Percentiles rank a stretch among this genome's conserved stretches.
These are phyloP conservation scores for Sphagnum tenellum DNA, from an alignment of 225 moss, liverwort and hornwort species.

Conservation along the genomic window DNA sequence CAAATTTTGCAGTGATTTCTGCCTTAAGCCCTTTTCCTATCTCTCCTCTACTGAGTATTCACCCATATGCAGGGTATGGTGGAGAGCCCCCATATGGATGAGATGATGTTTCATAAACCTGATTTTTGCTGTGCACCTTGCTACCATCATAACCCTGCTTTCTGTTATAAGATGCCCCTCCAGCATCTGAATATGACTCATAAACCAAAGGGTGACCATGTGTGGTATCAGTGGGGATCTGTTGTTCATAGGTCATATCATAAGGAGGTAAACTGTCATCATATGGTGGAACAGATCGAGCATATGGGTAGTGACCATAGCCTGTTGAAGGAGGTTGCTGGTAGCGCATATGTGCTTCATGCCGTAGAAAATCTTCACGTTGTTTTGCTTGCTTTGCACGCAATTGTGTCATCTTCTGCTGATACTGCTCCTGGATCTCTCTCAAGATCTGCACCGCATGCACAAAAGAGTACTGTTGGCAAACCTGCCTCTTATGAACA, in stretches of 20 bases:
- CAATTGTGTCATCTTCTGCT: constrained; percentile 80
- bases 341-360: constrained; percentile 77
- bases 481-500: too few species aligned
- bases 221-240: constrained; percentile 22
- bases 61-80: constrained; percentile 40
- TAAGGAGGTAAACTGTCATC: constrained; percentile 32
- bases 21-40: neutral
- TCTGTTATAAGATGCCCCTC: constrained; percentile 21
- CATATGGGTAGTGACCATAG: constrained; percentile 40
- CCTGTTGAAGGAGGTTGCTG: constrained; percentile 54
- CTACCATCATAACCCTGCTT: constrained; percentile 35
- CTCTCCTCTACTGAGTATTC: constrained; percentile 7
- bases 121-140: constrained; percentile 28
- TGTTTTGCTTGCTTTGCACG: constrained; percentile 85
- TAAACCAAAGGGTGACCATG: constrained; percentile 25
- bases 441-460: constrained; percentile 65
- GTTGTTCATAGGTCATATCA: constrained; percentile 44
- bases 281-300: constrained; percentile 28
- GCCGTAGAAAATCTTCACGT: constrained; percentile 82
- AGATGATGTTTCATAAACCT: constrained; percentile 38
- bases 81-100: constrained; percentile 44
- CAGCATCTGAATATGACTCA: constrained; percentile 29
- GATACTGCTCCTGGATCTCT: constrained; percentile 97
- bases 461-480: neutral
- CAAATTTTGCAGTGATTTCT: too few species aligned